Base-by-base conservation (phyloP, 2,329 filamentous ascomycete species). In the Curvularia verruculosa region DNA sequence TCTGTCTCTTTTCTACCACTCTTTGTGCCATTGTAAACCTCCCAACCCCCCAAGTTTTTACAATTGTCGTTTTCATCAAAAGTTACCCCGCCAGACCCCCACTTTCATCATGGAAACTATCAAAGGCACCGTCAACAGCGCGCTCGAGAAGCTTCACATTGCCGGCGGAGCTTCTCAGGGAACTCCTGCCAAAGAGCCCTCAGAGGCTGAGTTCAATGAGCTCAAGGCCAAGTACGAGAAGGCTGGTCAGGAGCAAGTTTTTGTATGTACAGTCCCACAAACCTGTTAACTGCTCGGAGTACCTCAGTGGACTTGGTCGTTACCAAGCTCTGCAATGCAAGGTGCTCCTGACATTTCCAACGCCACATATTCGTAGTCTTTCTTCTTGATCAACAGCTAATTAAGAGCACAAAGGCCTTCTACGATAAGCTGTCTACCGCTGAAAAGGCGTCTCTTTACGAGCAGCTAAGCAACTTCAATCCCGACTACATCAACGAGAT, bases 401-500 rank as follows among this genome's bases (percentile, higher is more conserved):
- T 21, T 29, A n/a, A 18, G 23, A 19, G 3, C 1, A 2, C 13
- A 2, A 24, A 62, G 59, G 43, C 88, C 56, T 98, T 93, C 79
- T 96, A 90, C 82, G 91, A 97, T 73, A 85, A 88, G 61, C 88
- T 99, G 61, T 82, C 83, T 61, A 79, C 83, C 18, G 78, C 83
- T 50, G 92, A 97, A 64, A 91, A 96, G 81, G 87, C 87, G 43
- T 77, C 83, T 8, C 86, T 99, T 56, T 96, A 87, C 82, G 81
- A 89, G 70, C 95, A 98, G 79, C 85, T 98, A 59, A 84, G 85
- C 63, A 83, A 82, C 71, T 92, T 98, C 80, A 87, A 97, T 75
- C 93, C 94, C 54, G 83, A 85, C 57, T 85, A 90, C 80, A 94
- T 98, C 85, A 96, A 95, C 81, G 85, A 89, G 68, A 89, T 98